A percentile compares a stretch with the other conserved stretches of the same genome.
phyloP scores from a whole-genome alignment of 257 asterid species.

The Solanum clarkiae region DNA sequence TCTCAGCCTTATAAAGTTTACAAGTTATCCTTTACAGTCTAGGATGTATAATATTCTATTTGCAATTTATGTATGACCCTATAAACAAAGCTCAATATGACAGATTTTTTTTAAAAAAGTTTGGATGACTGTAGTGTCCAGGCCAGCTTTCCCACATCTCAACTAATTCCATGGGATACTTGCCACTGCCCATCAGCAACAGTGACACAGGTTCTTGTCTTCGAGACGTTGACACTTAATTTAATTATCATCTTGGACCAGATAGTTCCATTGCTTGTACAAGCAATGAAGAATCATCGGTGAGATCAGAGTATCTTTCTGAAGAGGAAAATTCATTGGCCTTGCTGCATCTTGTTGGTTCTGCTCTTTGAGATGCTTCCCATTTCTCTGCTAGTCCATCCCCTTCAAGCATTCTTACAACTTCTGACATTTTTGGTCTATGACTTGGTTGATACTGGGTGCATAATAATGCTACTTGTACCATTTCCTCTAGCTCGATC shows the following conservation, averaged over 20 bases:
- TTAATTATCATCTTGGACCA: constrained; percentile 54
- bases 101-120: not conserved
- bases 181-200: not conserved
- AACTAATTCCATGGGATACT: not conserved
- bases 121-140: not conserved
- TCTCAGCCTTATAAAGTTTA: not conserved
- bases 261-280: constrained; percentile 96
- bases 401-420: constrained; percentile 90
- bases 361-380: constrained; percentile 92
- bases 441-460: constrained; percentile 72
- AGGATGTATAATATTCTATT: not conserved
- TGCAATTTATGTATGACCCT: not conserved
- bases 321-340: constrained; percentile 70
- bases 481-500: constrained; percentile 82
- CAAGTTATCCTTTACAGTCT: not conserved
- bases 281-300: constrained; percentile 76
- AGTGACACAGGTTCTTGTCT: not conserved
- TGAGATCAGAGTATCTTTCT: constrained; percentile 83
- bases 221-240: not conserved
- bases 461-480: constrained; percentile 84
- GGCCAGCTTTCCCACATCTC: not conserved
- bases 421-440: constrained; percentile 93
- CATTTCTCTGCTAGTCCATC: constrained; percentile 94
- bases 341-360: constrained; percentile 23
- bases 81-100: not conserved